Base-by-base conservation (phyloP, 331 rosid species). In the Erythrophleum ivorense region DNA sequence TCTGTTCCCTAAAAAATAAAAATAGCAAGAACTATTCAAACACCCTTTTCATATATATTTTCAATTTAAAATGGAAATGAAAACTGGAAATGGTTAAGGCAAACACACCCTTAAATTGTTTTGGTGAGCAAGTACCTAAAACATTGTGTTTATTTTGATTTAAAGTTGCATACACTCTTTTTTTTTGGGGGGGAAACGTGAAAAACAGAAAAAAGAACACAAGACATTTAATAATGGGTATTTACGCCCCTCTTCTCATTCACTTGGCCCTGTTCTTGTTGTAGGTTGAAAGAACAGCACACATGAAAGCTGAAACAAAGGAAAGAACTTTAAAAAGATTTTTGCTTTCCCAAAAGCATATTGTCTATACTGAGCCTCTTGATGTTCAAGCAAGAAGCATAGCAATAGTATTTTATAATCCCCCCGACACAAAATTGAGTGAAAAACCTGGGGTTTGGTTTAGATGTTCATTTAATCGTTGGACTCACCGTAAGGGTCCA, bases 361-460 rank as follows among this genome's bases (percentile, higher is more conserved):
- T 91, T 78, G 91, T 92, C 65, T 94, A 86, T 80, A 92, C 94
- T 21, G 90, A 94, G 85, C 98, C 98, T 70, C 87, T 94, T 86
- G 90, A 84, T 66, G 88, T 94, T 88, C 88, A 83, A 79, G 98
- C 98, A 71, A 97, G 97, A 68, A 86, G 82, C 57, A 34, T 55
- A 43, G 92, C 64, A 57, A 88, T 89, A 18, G 81, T 94, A 54
- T 88, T 82, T 79, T 92, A 94, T 84, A 89, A 94, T 83, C 92
- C 98, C 7, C 45, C 81, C 75, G 88, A 85, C 79, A 91, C 98
- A 64, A 90, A 86, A 83, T 82, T 94, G 75, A 86, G 89, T 73
- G 95, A 91, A 85, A 92, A 89, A 71, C 91, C 91, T 63, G 98
- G 88, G 84, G 87, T 94, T 75, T 92, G 98, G 98, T 91, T 92